A percentile compares a stretch with the other conserved stretches of the same genome.
Evolutionary conservation across 73 alveolate species (phyloP).

Genomic region (Uronychia setigera): DNA sequence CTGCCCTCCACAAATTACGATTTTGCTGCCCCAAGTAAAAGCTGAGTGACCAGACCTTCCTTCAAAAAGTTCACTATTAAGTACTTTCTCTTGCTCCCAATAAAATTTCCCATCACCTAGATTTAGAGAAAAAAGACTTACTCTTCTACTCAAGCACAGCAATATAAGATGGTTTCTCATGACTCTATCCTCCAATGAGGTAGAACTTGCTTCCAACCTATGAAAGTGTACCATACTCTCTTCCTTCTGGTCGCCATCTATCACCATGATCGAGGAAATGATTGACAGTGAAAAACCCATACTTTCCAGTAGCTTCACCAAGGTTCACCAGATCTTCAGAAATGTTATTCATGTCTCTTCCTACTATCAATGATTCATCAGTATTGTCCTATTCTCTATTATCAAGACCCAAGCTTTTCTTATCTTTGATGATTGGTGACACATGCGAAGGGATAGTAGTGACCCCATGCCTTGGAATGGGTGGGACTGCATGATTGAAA

Average conservation of each 20-base stretch:
- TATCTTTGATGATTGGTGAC: too few relatives aligned
- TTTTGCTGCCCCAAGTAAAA: not conserved
- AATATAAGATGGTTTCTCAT: not conserved
- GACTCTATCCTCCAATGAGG: not conserved
- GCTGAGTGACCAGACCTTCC: not conserved
- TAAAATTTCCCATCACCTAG: not conserved
- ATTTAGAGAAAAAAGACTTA: too few relatives aligned
- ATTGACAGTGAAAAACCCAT: too few relatives aligned
- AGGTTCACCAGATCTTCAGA: too few relatives aligned
- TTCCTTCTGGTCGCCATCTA: not conserved
- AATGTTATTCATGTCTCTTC: too few relatives aligned
- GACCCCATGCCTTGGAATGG: too few relatives aligned
- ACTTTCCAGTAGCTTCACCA: too few relatives aligned
- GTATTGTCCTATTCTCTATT: too few relatives aligned
- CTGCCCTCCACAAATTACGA: not conserved
- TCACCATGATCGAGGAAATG: not conserved
- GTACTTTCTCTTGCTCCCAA: not conserved
- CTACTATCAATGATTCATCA: too few relatives aligned
- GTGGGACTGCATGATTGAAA: too few relatives aligned
- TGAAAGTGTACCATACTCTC: not conserved
- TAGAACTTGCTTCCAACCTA: not conserved
- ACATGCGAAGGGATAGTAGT: too few relatives aligned
- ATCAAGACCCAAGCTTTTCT: too few relatives aligned
- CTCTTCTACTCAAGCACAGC: not conserved
- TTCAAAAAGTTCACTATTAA: not conserved